Conservation (phyloP, 495 filamentous ascomycete genomes). For the Aspergillus cavernicola region DNA sequence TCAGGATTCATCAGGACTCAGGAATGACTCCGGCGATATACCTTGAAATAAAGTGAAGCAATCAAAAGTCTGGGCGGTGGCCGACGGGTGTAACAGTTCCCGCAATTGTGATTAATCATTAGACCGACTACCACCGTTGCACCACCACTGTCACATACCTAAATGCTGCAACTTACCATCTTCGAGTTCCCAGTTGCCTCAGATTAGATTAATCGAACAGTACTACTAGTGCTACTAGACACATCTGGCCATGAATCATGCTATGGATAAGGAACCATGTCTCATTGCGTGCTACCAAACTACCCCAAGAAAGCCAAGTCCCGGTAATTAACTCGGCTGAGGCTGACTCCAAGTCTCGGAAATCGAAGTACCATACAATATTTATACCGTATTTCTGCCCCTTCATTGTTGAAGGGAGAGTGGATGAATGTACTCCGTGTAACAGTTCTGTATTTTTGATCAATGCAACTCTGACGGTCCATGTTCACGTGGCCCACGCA, state of each 20-base stretch:
- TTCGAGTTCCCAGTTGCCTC: neutral
- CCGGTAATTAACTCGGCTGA: neutral
- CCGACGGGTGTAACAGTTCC: slow-evolving; percentile 33
- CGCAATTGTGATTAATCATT: slow-evolving; percentile 19
- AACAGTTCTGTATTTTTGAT: slow-evolving; percentile 12
- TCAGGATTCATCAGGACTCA: no score
- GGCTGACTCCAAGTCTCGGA: slow-evolving; percentile 7
- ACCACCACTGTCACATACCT: slow-evolving; percentile 24
- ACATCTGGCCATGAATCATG: no score
- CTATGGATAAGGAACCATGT: slow-evolving; percentile 7
- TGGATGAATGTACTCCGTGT: neutral
- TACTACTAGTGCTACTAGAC: neutral
- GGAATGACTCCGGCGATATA: neutral
- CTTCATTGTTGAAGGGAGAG: neutral
- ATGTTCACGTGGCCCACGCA: no score
- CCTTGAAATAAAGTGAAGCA: neutral
- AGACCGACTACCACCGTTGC: slow-evolving; percentile 44
- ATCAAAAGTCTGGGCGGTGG: slow-evolving; percentile 1
- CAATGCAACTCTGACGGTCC: slow-evolving; percentile 15
- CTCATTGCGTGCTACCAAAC: neutral
- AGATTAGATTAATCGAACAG: neutral
- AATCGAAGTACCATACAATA: slow-evolving; percentile 1
- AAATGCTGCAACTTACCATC: slow-evolving; percentile 1
- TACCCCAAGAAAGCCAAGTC: slow-evolving; percentile 9
- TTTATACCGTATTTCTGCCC: slow-evolving; percentile 7